phyloP scores from a whole-genome alignment of 768 basidiomycete genomes.

The Gymnopilus dilepis region DNA sequence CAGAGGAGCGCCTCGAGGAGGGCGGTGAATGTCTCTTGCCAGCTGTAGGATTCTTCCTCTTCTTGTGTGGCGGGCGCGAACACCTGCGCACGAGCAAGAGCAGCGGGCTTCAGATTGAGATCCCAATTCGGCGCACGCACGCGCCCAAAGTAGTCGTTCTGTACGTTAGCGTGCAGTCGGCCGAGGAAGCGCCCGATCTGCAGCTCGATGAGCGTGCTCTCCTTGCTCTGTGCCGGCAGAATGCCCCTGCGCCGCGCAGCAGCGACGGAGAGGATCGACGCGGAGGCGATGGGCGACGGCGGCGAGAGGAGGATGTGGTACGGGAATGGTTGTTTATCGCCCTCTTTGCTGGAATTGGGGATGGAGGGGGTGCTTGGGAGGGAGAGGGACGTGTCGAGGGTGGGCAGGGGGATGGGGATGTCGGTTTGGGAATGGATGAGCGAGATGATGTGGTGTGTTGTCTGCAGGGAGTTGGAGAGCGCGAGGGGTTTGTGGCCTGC shows the following conservation, averaged over 20 bases:
- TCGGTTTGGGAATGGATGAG: constrained; percentile 49
- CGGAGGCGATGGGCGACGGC: constrained; percentile 40
- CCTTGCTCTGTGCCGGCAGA: constrained; percentile 36
- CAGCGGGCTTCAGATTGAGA: no score
- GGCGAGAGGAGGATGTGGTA: constrained; percentile 59
- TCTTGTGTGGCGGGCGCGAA: no score
- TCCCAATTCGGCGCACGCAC: constrained; percentile 41
- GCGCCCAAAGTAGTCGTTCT: constrained; percentile 78
- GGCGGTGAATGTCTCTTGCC: constrained; percentile 76
- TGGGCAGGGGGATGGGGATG: constrained; percentile 54
- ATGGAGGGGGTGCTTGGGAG: constrained; percentile 28
- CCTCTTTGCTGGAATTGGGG: no score
- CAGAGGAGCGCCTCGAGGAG: constrained; percentile 61
- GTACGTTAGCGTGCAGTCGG: constrained; percentile 65
- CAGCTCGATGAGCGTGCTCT: constrained; percentile 58
- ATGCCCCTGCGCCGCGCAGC: constrained; percentile 40
- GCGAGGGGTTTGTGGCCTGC: constrained; percentile 20
- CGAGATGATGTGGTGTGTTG: constrained; percentile 44
- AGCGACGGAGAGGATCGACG: constrained; percentile 42
- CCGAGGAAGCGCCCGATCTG: constrained; percentile 64
- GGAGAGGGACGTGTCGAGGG: constrained; percentile 51
- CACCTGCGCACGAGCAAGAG: no score
- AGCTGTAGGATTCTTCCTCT: constrained; percentile 55
- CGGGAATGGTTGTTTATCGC: no score
- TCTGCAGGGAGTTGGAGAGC: constrained; percentile 42